Conservation (phyloP, 2,329 filamentous ascomycete genomes). For the Arthroderma sp. region DNA sequence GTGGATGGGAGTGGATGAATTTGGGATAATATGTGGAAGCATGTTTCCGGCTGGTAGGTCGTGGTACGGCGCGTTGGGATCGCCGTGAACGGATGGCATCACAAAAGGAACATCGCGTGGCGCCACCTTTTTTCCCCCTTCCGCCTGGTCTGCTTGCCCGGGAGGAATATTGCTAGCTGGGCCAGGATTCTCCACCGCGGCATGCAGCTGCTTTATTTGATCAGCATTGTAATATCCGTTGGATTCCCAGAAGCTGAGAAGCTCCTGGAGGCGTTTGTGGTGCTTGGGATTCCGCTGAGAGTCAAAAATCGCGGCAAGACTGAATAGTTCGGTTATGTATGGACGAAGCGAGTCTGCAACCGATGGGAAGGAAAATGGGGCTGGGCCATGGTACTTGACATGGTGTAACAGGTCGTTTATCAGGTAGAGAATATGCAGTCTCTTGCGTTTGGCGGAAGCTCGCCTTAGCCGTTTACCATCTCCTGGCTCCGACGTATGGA, state of each 20-base stretch:
- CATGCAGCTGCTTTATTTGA: constrained; percentile 46
- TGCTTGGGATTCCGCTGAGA: constrained; percentile 53
- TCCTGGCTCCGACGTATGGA: constrained; percentile 20
- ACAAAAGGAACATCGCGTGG: constrained; percentile 46
- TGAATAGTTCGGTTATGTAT: constrained; percentile 49
- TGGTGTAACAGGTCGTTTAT: constrained; percentile 69
- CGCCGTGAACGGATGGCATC: constrained; percentile 66
- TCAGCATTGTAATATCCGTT: constrained; percentile 47
- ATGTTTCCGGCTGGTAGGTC: constrained; percentile 73
- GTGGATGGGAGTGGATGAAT: constrained; percentile 62
- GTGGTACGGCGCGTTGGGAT: constrained; percentile 59
- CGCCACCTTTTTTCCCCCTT: constrained; percentile 32
- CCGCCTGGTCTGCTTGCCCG: constrained; percentile 14
- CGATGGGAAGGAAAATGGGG: constrained; percentile 25
- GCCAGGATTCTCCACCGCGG: constrained; percentile 38
- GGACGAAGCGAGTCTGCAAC: constrained; percentile 47
- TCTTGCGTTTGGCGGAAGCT: constrained; percentile 49
- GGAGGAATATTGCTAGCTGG: constrained; percentile 19
- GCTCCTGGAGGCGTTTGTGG: constrained; percentile 46
- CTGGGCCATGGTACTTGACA: constrained; percentile 39
- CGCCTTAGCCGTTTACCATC: constrained; percentile 7
- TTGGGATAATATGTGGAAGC: constrained; percentile 63
- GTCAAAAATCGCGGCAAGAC: constrained; percentile 38
- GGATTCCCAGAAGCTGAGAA: constrained; percentile 60
- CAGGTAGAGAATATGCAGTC: constrained; percentile 64